These are phyloP conservation scores for Chlorella ohadii DNA, from an alignment of 139 green algal genomes.

Conservation along the genomic window DNA sequence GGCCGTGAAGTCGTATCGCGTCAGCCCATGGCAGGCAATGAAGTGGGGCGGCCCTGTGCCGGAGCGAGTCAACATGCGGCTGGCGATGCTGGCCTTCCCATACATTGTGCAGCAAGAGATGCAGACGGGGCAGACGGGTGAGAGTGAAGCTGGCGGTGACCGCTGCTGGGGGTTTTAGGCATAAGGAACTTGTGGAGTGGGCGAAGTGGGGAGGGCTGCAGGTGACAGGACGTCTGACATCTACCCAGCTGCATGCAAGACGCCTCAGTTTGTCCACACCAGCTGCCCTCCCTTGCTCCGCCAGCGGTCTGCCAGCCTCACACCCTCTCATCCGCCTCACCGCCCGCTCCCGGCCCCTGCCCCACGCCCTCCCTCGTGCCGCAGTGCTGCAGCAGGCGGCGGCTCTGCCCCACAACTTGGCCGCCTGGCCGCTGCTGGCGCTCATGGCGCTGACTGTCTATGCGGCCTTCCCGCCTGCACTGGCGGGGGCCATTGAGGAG, in stretches of 20 bases:
- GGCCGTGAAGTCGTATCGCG: neutral
- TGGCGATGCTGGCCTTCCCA: slow-evolving; percentile 70
- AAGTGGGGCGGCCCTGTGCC: slow-evolving; percentile 77
- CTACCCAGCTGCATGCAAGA: no score
- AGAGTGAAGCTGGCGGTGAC: neutral
- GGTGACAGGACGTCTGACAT: no score
- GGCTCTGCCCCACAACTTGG: slow-evolving; percentile 34
- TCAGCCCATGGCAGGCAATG: slow-evolving; percentile 58
- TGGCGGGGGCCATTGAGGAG: slow-evolving; percentile 76
- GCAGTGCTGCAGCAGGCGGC: slow-evolving; percentile 50
- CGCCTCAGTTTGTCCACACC: no score
- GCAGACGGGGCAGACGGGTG: slow-evolving; percentile 49
- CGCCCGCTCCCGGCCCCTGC: neutral
- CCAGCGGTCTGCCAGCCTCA: neutral
- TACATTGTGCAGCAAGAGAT: slow-evolving; percentile 63
- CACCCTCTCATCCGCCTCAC: neutral
- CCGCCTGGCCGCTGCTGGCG: slow-evolving; percentile 3
- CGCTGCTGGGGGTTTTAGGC: no score
- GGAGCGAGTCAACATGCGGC: slow-evolving; percentile 56
- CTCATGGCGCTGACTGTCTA: slow-evolving; percentile 52
- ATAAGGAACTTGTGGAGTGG: no score
- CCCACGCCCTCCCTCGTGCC: neutral
- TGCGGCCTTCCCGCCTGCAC: slow-evolving; percentile 76
- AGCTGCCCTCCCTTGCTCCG: no score
- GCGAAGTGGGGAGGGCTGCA: neutral